These are phyloP conservation scores for Schizochytrium sp. DNA, from an alignment of 108 stramenopile genomes.

Conservation along the genomic window DNA sequence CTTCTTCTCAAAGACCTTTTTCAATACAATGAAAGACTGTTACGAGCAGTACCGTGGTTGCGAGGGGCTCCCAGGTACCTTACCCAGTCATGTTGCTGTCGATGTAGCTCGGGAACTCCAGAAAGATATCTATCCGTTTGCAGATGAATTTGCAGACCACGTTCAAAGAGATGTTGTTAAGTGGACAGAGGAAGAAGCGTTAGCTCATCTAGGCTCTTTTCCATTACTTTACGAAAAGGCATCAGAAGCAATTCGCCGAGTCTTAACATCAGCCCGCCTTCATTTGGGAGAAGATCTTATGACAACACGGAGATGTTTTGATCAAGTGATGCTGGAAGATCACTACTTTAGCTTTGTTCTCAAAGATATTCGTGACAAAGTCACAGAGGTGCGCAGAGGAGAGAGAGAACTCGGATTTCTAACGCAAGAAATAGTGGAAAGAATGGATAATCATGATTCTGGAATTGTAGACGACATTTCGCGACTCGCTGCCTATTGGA, in stretches of 20 bases:
- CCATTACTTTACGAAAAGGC: not conserved
- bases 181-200: conserved; percentile 15
- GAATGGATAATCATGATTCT: not conserved
- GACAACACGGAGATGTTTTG: conserved; percentile 28
- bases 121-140: not conserved
- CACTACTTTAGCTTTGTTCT: conserved; percentile 1
- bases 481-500: conserved; percentile 43
- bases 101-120: not conserved
- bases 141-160: conserved; percentile 5
- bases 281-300: not conserved
- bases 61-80: conserved; percentile 8
- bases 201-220: not conserved
- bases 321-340: conserved; percentile 22
- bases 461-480: not conserved
- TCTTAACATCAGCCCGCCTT: not conserved
- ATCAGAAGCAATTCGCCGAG: conserved; percentile 3
- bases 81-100: not conserved
- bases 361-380: not conserved
- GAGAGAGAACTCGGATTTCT: not conserved
- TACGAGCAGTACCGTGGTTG: not conserved
- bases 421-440: not conserved
- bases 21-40: not conserved
- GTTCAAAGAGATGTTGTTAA: not conserved
- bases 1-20: conserved; percentile 26
- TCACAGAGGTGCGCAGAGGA: not conserved